phyloP scores from a whole-genome alignment of 2,329 filamentous ascomycete genomes.

The Hortaea sp. region DNA sequence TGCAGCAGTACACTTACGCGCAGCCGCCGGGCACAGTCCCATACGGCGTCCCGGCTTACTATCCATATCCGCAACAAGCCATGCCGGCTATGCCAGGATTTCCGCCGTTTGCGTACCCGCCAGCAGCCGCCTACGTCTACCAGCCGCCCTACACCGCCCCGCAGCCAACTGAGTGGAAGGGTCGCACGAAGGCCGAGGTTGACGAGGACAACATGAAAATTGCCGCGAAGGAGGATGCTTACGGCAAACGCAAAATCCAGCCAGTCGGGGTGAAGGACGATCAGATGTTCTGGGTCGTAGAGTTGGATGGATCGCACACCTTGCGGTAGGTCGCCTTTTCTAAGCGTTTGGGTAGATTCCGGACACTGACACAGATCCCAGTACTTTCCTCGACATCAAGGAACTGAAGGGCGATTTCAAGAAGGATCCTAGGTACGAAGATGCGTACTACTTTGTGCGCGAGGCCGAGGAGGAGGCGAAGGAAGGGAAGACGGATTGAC shows the following conservation, averaged over 20 bases:
- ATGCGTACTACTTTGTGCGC: constrained; percentile 25
- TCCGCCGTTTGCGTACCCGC: background rate
- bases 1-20: constrained; percentile 3
- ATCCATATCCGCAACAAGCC: background rate
- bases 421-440: constrained; percentile 23
- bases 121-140: constrained; percentile 9
- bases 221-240: constrained; percentile 24
- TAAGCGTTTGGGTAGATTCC: background rate
- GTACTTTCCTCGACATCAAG: constrained; percentile 24
- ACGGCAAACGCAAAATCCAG: constrained; percentile 24
- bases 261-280: constrained; percentile 23
- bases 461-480: constrained; percentile 16
- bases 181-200: constrained; percentile 28
- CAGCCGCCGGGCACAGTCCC: background rate
- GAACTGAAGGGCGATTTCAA: constrained; percentile 26
- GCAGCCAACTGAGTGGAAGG: constrained; percentile 21
- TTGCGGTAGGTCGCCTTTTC: constrained; percentile 17
- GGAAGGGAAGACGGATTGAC: constrained; percentile 7
- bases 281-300: constrained; percentile 28
- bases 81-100: background rate
- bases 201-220: constrained; percentile 30
- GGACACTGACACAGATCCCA: constrained; percentile 5
- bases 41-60: background rate
- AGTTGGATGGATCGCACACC: constrained; percentile 20
- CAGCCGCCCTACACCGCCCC: constrained; percentile 2